Evolutionary conservation across 2,329 filamentous ascomycete genomes (phyloP).

Genomic region (Pseudogymnoascus sp.): DNA sequence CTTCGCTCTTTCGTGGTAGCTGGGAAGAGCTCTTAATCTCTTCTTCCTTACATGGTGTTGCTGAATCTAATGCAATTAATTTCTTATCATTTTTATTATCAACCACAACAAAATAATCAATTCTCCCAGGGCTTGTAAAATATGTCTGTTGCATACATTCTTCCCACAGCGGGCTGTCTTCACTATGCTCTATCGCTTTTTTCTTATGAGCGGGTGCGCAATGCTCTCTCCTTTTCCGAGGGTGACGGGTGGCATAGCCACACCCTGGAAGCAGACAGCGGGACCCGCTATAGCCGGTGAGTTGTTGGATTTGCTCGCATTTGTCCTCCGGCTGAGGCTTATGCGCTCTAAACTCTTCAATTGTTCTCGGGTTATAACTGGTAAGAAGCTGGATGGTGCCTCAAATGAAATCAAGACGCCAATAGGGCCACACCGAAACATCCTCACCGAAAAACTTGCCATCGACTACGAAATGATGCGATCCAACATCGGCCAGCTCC

Average conservation of each 20-base stretch:
- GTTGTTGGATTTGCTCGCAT: neutral
- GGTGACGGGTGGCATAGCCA: neutral
- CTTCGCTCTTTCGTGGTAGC: neutral
- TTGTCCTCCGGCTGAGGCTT: neutral
- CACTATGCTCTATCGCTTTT: neutral
- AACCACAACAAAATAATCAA: conserved; percentile 11
- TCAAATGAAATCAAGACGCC: no score
- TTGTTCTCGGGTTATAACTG: neutral
- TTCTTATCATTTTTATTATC: neutral
- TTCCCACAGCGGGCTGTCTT: no score
- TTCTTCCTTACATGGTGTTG: neutral
- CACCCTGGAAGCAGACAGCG: neutral
- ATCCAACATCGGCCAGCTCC: no score
- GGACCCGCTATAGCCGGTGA: neutral
- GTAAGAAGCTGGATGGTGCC: no score
- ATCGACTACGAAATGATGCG: no score
- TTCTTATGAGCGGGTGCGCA: neutral
- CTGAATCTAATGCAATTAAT: neutral
- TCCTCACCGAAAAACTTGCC: no score
- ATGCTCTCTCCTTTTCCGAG: neutral
- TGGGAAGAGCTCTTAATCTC: neutral
- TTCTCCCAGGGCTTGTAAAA: neutral
- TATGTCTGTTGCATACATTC: no score
- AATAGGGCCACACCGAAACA: no score
- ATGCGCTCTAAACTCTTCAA: conserved; percentile 4